Conservation (phyloP, 441 rosid species). For the Pelargonium fulgidum region DNA sequence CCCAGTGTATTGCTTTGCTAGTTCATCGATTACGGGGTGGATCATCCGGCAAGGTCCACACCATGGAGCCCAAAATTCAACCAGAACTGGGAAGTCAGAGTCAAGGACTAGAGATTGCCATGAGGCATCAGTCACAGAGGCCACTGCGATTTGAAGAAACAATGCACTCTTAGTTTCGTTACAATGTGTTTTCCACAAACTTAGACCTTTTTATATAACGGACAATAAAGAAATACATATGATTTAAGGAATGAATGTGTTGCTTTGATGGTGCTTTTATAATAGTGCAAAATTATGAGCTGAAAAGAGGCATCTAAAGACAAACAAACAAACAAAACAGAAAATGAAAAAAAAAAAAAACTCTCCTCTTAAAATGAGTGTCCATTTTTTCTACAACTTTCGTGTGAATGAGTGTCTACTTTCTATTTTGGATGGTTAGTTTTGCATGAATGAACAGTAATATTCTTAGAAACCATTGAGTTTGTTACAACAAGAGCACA, state of each 20-base stretch:
- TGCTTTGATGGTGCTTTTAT: neutral
- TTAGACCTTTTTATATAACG: too few species aligned
- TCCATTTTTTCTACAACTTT: too few species aligned
- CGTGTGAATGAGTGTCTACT: too few species aligned
- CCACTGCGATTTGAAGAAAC: constrained; percentile 39
- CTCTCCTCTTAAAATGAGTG: too few species aligned
- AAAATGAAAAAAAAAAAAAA: too few species aligned
- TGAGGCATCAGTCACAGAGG: constrained; percentile 44
- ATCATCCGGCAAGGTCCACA: constrained; percentile 43
- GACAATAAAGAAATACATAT: neutral
- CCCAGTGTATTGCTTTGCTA: constrained; percentile 64
- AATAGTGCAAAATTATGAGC: neutral
- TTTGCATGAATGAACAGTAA: too few species aligned
- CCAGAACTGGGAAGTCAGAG: constrained; percentile 57
- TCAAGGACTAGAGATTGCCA: constrained; percentile 77
- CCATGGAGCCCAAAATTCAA: constrained; percentile 99
- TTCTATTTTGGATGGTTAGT: too few species aligned
- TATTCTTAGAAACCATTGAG: too few species aligned
- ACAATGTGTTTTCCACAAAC: too few species aligned
- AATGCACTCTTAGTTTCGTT: neutral
- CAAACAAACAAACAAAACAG: neutral
- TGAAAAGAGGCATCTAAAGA: neutral
- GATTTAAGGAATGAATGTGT: too few species aligned
- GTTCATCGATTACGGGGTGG: constrained; percentile 66
- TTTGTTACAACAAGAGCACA: too few species aligned